Percentiles rank a stretch among this genome's conserved stretches.
Conservation (phyloP, 768 basidiomycete genomes). For the Panellus pusillus region DNA sequence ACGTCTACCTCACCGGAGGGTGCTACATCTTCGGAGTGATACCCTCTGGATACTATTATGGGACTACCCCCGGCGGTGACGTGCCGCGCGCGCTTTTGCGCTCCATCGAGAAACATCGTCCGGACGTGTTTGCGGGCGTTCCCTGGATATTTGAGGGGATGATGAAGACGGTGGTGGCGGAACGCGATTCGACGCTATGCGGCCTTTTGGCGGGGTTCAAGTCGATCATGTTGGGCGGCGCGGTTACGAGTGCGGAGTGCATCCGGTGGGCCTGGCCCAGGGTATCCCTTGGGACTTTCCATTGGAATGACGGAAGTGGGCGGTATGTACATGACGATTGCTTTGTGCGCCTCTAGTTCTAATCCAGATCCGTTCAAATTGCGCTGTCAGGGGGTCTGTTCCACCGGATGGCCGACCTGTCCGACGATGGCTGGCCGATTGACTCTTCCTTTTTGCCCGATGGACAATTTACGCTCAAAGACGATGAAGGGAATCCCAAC, state of each 20-base stretch:
- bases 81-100: constrained; percentile 27
- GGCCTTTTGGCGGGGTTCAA: constrained; percentile 27
- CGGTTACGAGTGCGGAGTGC: constrained; percentile 29
- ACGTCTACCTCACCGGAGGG: constrained; percentile 30
- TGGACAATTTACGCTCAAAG: constrained; percentile 26
- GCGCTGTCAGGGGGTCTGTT: constrained; percentile 29
- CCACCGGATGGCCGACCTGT: constrained; percentile 24
- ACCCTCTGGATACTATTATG: constrained; percentile 20
- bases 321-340: constrained; percentile 18
- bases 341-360: background rate
- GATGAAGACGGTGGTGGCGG: constrained; percentile 25
- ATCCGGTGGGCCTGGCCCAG: constrained; percentile 30
- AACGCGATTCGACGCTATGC: constrained; percentile 18
- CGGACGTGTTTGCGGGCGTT: constrained; percentile 30
- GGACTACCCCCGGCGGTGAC: constrained; percentile 24
- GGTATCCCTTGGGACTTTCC: constrained; percentile 30
- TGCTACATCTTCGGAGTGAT: constrained; percentile 33
- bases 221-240: constrained; percentile 30
- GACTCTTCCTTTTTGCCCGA: constrained; percentile 27
- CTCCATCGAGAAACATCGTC: constrained; percentile 25
- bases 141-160: constrained; percentile 36
- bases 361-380: too few relatives aligned
- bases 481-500: constrained; percentile 23
- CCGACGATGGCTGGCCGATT: constrained; percentile 24
- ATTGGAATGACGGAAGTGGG: constrained; percentile 39